Evolutionary conservation across 192 early-diverging fungal genomes (phyloP), one percentile per base, ranked within the genome.

Genomic region (Coemansia furcata): DNA sequence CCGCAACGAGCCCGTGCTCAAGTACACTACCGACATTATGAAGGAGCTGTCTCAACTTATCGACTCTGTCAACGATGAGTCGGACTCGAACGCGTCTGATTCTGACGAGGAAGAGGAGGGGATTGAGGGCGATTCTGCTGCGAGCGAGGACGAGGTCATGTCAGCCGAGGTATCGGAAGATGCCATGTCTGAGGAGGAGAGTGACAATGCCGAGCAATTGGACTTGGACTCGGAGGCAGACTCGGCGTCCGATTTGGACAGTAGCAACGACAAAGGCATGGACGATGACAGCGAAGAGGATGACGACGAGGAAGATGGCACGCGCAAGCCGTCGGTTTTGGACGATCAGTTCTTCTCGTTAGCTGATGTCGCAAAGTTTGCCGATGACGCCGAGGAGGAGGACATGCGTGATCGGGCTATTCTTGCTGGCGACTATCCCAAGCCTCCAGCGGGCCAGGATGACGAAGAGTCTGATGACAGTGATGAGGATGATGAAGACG

Each of bases 291-390:
- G 82, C 0, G 84, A 83, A 12, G 74, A 78, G 32, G 75, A 83
- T 33, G 69, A 78, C 26, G 73, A 80, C 39, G 73, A 74, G 60
- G 67, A 76, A 23, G 62, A 59, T 11, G 26, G 21, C 32, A 57
- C 30, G 6, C 15, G 60, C 12, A 83, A 85, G 68, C 69, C 57
- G 3, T 90, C 91, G 29, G 87, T 89, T 54, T 78, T 99, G 0
- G 95, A 97, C 69, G 95, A 99, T 77, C 90, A 95, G 17, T 98
- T 98, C 71, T 99, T 99, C 73, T 88, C 86, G n/a, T 72, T 93
- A n/a, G 85, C 84, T 11, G 92, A 97, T 63, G 86, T 97, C 85
- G 92, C 94, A 33, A 76, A 83, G 66, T 98, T 98, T 85, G 94
- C 94, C 17, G 90, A 93, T 60, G 90, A 95, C 67, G 76, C 84